Conservation (phyloP, 371 early-diverging fungal species). For the Capillidium heterosporum region DNA sequence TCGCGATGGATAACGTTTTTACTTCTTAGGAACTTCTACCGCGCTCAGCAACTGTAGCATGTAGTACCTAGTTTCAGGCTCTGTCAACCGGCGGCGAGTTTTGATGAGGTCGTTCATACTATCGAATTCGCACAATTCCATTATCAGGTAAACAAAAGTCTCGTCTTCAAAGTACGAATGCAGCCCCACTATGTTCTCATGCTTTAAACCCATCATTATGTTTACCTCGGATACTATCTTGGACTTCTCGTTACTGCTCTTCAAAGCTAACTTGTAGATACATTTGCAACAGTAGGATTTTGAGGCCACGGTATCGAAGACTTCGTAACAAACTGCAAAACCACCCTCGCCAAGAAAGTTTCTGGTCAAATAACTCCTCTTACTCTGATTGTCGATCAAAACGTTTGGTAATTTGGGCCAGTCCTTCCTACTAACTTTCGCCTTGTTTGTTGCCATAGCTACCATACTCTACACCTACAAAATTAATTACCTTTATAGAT, state of each 20-base stretch:
- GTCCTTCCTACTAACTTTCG: not conserved
- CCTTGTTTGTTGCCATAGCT: not conserved
- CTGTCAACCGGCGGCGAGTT: constrained; percentile 17
- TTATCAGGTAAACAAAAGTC: constrained; percentile 74
- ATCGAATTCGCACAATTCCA: constrained; percentile 89
- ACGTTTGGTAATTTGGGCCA: not conserved
- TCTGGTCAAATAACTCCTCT: not conserved
- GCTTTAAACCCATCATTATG: constrained; percentile 59
- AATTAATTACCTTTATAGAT: too few relatives aligned
- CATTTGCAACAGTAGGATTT: not conserved
- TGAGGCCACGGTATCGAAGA: not conserved
- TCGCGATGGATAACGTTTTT: constrained; percentile 93
- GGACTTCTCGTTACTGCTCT: not conserved
- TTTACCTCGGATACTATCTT: constrained; percentile 42
- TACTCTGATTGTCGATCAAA: not conserved
- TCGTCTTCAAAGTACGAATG: constrained; percentile 74
- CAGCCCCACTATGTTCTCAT: constrained; percentile 77
- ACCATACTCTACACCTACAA: too few relatives aligned
- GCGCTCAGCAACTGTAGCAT: constrained; percentile 76
- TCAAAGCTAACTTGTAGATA: not conserved
- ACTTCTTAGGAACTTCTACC: constrained; percentile 60
- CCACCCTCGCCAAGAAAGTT: not conserved
- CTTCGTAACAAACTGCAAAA: not conserved
- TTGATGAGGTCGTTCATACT: constrained; percentile 70
- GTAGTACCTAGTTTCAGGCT: constrained; percentile 31